A percentile compares a stretch with the other conserved stretches of the same genome.
These are phyloP conservation scores for Boletus patriciae DNA, from an alignment of 768 basidiomycete genomes.

Conservation along the genomic window DNA sequence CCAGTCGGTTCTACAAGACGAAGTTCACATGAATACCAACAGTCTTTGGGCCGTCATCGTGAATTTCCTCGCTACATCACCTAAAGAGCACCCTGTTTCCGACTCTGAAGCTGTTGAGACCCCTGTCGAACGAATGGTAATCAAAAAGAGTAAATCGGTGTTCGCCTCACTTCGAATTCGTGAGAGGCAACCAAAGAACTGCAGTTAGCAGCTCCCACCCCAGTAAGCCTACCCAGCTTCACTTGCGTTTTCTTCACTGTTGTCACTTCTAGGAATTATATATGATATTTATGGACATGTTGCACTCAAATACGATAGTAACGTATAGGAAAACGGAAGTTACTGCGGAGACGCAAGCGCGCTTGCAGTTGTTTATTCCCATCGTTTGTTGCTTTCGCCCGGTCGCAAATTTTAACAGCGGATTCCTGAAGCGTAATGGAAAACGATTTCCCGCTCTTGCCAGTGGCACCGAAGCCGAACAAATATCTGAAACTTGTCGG, in stretches of 20 bases:
- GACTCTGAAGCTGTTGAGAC: constrained; percentile 13
- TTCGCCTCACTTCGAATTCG: constrained; percentile 26
- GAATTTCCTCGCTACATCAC: constrained; percentile 60
- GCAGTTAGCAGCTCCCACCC: background rate
- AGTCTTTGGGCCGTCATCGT: constrained; percentile 69
- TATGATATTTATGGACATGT: background rate
- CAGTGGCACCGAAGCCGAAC: background rate
- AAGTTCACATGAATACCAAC: constrained; percentile 61
- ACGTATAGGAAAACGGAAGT: background rate
- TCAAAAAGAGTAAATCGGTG: constrained; percentile 28
- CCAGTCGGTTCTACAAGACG: constrained; percentile 57
- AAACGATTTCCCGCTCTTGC: background rate
- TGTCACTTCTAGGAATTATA: constrained; percentile 2
- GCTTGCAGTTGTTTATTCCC: background rate
- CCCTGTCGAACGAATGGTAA: background rate
- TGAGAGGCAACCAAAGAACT: constrained; percentile 8
- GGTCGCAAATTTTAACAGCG: background rate
- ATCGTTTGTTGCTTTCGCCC: background rate
- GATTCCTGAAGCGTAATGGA: background rate
- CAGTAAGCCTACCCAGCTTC: background rate
- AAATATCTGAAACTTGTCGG: constrained; percentile 5
- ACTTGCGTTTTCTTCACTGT: background rate
- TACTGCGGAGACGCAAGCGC: background rate
- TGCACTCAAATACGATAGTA: background rate
- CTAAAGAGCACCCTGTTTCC: constrained; percentile 37